Conservation (phyloP, 108 stramenopile species). For the Nannochloropsis gaditana region DNA sequence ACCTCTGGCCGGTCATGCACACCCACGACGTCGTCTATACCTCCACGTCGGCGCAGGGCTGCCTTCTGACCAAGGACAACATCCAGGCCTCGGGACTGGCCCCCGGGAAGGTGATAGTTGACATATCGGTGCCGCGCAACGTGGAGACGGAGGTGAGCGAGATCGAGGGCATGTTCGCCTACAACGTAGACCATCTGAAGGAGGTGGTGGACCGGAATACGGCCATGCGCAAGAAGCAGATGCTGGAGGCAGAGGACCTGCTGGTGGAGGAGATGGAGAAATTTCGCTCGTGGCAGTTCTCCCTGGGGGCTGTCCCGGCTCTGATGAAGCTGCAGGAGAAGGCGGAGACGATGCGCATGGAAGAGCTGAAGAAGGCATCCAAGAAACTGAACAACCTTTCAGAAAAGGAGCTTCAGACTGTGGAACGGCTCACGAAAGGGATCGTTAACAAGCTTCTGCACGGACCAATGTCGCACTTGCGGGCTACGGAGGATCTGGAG, state of each 20-base stretch:
- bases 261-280: slow-evolving; percentile 72
- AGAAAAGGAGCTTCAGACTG: slow-evolving; percentile 85
- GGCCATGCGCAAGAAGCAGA: slow-evolving; percentile 90
- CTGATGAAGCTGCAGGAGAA: slow-evolving; percentile 89
- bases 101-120: slow-evolving; percentile 75
- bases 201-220: slow-evolving; percentile 95
- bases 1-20: slow-evolving; percentile 75
- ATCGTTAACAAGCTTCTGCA: slow-evolving; percentile 97
- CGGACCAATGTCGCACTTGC: slow-evolving; percentile 90
- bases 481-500: slow-evolving; percentile 70
- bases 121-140: slow-evolving; percentile 97
- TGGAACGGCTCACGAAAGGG: slow-evolving; percentile 82
- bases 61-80: slow-evolving; percentile 68
- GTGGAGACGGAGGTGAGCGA: slow-evolving; percentile 61
- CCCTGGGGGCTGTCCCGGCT: slow-evolving; percentile 88
- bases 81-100: slow-evolving; percentile 57
- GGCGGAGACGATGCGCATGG: slow-evolving; percentile 79
- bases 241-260: slow-evolving; percentile 90
- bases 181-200: slow-evolving; percentile 97
- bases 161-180: slow-evolving; percentile 69
- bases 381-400: slow-evolving; percentile 71
- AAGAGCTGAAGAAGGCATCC: slow-evolving; percentile 81
- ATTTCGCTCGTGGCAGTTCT: slow-evolving; percentile 82
- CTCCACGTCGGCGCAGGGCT: slow-evolving; percentile 74
- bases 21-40: slow-evolving; percentile 90